Base-by-base conservation (phyloP, 2,329 filamentous ascomycete species). In the Coniella lustricola region DNA sequence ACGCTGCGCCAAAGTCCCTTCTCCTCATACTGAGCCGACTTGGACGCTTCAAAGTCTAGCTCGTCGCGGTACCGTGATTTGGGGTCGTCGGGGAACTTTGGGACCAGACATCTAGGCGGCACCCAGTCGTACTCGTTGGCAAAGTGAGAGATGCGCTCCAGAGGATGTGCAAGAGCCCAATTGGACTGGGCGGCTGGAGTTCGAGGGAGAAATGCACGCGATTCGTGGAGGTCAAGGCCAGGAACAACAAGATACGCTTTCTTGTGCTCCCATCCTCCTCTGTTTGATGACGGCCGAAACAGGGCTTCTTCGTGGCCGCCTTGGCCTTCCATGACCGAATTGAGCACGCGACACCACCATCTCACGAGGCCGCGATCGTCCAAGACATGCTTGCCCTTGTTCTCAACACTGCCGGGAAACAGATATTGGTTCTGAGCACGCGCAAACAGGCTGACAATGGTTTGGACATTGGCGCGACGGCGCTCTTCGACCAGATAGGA, bases 281-380 rank as follows among this genome's bases (percentile, higher is more conserved):
- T 48, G 8, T 48, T 48, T 35, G 37, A 34, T 0, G 60, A 44
- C 1, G 54, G 50, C 4, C 46, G 42, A 18, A 53, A 53, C 9
- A 53, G 39, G 21, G 42, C 46, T 22, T 53, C 51, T 32, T 53
- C 51, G 4, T 53, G 51, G 3, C 44, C 56, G 59, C 56, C 41
- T 61, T 60, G 76, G 66, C 13, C 54, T 44, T 73, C 69, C 10
- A 95, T 66, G 3, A 96, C 72, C 0, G 87, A 85, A 60, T 96
- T 85, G 12, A 96, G 69, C 10, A 91, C 87, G 14, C 81, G 84
- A 61, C 90, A 95, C 93, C 93, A 98, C 93, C 93, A 98, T 59
- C 84, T 88, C 17, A 98, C 87, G 44, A 98, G 71, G 0, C 87
- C 88, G 29, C 90, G 77, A 59, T 98, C 93, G 59, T 95, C 89